Evolutionary conservation across 352 stramenopile genomes (phyloP), one percentile per base, ranked within the genome.

Genomic region (Bremia lactucae): DNA sequence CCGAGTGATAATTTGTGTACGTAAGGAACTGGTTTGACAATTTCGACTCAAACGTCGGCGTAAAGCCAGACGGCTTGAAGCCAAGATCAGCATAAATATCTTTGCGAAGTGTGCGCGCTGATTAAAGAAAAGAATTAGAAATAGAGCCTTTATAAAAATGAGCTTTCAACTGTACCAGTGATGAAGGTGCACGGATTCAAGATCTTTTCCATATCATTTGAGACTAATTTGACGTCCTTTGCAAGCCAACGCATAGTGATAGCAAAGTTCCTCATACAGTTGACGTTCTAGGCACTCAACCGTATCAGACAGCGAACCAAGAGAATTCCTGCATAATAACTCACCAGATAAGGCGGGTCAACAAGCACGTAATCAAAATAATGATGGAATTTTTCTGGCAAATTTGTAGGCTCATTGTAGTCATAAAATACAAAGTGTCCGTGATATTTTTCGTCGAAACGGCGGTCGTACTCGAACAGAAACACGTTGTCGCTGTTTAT

Each of bases 331-430:
- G n/a, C 16, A 52, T 4, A 13, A 10, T 16, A 54, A 46, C 53
- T 19, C 41, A 78, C 66, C 53, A 78, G 40, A 37, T 78, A 78
- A 22, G 67, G 67, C 29, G 67, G 67, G 33, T 78, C 67, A 18
- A 75, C 63, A 10, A 78, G 51, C 29, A 78, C 64, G 42, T 75
- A 78, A 43, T 74, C 63, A 28, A 78, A 78, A 40, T 71, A 78
- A 44, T 68, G 63, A 41, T 78, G 57, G 39, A 78, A 78, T 31
- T 66, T 69, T 5, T 45, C 48, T 6, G 65, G 60, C 25, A 78
- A 28, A 3, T 70, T 62, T 18, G 65, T 67, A 6, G 67, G 63
- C 33, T 64, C 54, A 39, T 78, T 78, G 52, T 75, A 78, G 51
- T 78, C 63, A 37, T 78, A 78, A 44, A 78, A 78, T 1, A 68